Evolutionary conservation across 108 stramenopile genomes (phyloP).

Genomic region (Conticribra guillardii): DNA sequence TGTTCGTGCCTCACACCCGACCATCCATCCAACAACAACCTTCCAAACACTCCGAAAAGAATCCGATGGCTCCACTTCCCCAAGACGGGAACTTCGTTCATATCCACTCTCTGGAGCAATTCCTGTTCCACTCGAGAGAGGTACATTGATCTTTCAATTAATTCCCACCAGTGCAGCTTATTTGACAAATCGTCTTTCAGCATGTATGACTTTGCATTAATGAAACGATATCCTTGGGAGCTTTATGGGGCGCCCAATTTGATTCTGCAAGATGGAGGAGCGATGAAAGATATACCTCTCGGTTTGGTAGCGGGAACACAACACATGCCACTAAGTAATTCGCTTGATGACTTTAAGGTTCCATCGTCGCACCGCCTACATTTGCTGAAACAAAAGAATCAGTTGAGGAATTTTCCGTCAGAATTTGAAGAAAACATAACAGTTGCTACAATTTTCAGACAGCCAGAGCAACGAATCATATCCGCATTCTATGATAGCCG

Average conservation of each 20-base stretch:
- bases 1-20: background rate
- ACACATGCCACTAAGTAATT: slow-evolving; percentile 32
- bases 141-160: slow-evolving; percentile 46
- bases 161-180: slow-evolving; percentile 30
- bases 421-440: slow-evolving; percentile 46
- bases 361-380: slow-evolving; percentile 10
- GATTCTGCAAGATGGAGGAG: slow-evolving; percentile 4
- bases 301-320: slow-evolving; percentile 52
- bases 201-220: slow-evolving; percentile 55
- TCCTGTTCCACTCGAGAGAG: slow-evolving; percentile 23
- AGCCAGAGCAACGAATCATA: slow-evolving; percentile 50
- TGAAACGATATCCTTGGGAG: slow-evolving; percentile 57
- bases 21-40: background rate
- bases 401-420: slow-evolving; percentile 24
- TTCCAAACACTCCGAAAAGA: slow-evolving; percentile 25
- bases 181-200: slow-evolving; percentile 7
- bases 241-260: slow-evolving; percentile 49
- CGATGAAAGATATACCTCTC: slow-evolving; percentile 26
- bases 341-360: slow-evolving; percentile 1
- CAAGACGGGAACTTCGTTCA: slow-evolving; percentile 55
- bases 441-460: slow-evolving; percentile 47
- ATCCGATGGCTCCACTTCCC: slow-evolving; percentile 52
- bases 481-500: slow-evolving; percentile 41
- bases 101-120: slow-evolving; percentile 47
- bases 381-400: slow-evolving; percentile 4